Evolutionary conservation across 2,329 filamentous ascomycete species (phyloP).

Genomic region (Pestalotiopsis sp.): DNA sequence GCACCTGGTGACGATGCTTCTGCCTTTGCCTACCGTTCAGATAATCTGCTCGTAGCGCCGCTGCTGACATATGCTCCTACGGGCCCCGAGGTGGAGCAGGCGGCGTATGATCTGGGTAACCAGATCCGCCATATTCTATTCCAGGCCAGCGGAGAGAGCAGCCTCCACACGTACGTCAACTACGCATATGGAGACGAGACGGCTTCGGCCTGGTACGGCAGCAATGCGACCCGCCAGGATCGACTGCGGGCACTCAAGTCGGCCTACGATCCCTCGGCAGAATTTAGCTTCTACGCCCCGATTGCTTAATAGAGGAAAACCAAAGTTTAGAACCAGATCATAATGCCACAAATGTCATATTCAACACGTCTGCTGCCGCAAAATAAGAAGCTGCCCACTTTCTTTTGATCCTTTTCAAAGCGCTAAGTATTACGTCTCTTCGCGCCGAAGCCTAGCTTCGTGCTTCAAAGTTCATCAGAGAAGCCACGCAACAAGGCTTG

Average conservation of each 20-base stretch:
- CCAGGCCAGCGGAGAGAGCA: conserved; percentile 33
- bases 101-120: conserved; percentile 38
- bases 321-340: too few relatives aligned
- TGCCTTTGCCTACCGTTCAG: conserved; percentile 8
- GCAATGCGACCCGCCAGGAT: conserved; percentile 12
- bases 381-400: too few relatives aligned
- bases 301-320: conserved; percentile 11
- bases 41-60: conserved; percentile 27
- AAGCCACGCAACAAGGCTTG: too few relatives aligned
- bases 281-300: conserved; percentile 15
- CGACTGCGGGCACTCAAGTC: conserved; percentile 5
- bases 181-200: conserved; percentile 12
- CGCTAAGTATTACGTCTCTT: too few relatives aligned
- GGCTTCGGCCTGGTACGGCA: conserved; percentile 6
- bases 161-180: conserved; percentile 13
- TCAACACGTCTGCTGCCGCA: too few relatives aligned
- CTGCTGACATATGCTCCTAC: conserved; percentile 38
- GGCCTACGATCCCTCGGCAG: conserved; percentile 9
- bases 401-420: too few relatives aligned
- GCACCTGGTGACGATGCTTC: neutral
- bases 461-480: too few relatives aligned
- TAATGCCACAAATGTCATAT: too few relatives aligned
- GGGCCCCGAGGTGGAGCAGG: conserved; percentile 31
- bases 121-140: conserved; percentile 38
- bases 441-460: too few relatives aligned